Evolutionary conservation across 2,329 filamentous ascomycete genomes (phyloP), one percentile per base, ranked within the genome.

Genomic region (Gaeumannomyces sp.): DNA sequence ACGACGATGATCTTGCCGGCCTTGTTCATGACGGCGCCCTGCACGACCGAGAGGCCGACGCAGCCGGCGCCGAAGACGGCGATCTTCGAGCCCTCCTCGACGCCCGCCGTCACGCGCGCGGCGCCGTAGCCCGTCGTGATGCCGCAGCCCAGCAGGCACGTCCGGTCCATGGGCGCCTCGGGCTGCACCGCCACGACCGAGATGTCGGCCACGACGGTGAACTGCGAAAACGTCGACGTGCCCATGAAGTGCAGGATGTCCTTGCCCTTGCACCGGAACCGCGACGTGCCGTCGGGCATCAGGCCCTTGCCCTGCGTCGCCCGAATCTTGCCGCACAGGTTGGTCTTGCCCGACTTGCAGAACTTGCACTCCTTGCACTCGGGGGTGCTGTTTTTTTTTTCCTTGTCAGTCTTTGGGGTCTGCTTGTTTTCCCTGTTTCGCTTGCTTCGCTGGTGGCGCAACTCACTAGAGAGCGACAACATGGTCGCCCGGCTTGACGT

Each of bases 281-380:
- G 91, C 65, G 90, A 90, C 70, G 94, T 98, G 73, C 94, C 94
- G 78, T 99, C 95, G 65, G 95, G 95, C 93, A 99, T 97, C 71
- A 97, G 87, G 74, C 95, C 95, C 79, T 89, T 90, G 73, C 95
- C 95, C 81, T 99, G 95, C 59, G 95, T 98, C 60, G 92, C 92
- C 73, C 95, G 90, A 79, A 99, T 99, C 87, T 98, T 98, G 78
- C 95, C 95, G 81, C 94, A 98, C 66, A 98, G 90, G 81, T 98
- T 98, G 73, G 94, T 98, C 89, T 99, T 99, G 81, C 94, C 95
- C 58, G 94, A 98, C 80, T 92, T 95, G 89, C 95, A 99, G 86
- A 98, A 98, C 83, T 98, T 98, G 88, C 95, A 99, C 79, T 98
- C 94, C 71, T 87, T 84, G 83, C 95, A 98, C 82, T 98, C 94